A percentile compares a stretch with the other conserved stretches of the same genome.
Evolutionary conservation across 2,329 filamentous ascomycete genomes (phyloP).

Genomic region (Penicillium sp.): DNA sequence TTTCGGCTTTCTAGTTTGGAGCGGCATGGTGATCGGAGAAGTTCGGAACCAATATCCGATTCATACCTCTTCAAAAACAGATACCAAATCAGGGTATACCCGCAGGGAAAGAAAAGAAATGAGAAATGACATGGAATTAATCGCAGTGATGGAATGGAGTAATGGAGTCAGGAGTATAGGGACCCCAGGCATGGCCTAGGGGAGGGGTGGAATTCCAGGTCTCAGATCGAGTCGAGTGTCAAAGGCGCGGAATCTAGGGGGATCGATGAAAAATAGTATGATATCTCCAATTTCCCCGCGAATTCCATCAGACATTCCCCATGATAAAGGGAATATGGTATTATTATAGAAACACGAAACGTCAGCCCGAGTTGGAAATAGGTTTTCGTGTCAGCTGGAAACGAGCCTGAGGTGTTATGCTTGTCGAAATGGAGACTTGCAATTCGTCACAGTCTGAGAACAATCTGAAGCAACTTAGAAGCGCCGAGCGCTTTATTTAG

Average conservation of each 20-base stretch:
- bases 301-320: constrained; percentile 14
- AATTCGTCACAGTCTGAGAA: constrained; percentile 18
- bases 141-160: constrained; percentile 3
- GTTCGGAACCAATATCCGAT: constrained; percentile 10
- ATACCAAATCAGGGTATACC: constrained; percentile 7
- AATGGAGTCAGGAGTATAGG: constrained; percentile 10
- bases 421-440: constrained; percentile 9
- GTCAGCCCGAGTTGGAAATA: constrained; percentile 10
- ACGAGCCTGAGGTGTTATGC: constrained; percentile 10
- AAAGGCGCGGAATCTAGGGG: constrained; percentile 22
- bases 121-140: constrained; percentile 6
- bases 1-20: constrained; percentile 29
- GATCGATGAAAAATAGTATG: constrained; percentile 8
- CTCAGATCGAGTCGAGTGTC: constrained; percentile 12
- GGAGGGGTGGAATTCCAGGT: constrained; percentile 21
- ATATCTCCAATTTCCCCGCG: constrained; percentile 23
- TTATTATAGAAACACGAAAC: constrained; percentile 2
- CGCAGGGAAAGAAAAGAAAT: neutral
- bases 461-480: constrained; percentile 24
- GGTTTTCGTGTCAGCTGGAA: constrained; percentile 14
- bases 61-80: constrained; percentile 13
- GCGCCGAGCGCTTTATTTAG: constrained; percentile 26
- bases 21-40: constrained; percentile 28
- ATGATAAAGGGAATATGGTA: constrained; percentile 7
- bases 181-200: constrained; percentile 21